phyloP scores from a whole-genome alignment of 768 basidiomycete species.

The Arthromyces matolae region DNA sequence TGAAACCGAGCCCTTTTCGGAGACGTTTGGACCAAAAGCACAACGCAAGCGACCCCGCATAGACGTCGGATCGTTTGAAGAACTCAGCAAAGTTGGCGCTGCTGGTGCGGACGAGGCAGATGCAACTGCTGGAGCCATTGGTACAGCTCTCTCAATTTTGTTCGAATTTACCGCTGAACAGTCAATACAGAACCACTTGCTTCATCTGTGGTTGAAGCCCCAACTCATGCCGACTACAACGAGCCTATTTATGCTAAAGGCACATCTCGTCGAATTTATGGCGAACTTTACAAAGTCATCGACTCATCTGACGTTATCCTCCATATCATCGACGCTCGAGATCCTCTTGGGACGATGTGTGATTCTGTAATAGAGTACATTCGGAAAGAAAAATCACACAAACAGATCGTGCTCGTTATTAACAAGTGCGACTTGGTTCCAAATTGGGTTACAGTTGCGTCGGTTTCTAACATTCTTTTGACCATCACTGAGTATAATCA shows the following conservation, averaged over 20 bases:
- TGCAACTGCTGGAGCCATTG: slow-evolving; percentile 41
- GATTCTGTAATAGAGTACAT: slow-evolving; percentile 91
- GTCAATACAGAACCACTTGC: slow-evolving; percentile 40
- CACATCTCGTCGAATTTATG: slow-evolving; percentile 93
- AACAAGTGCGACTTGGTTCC: slow-evolving; percentile 99
- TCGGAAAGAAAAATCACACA: slow-evolving; percentile 94
- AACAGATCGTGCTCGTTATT: slow-evolving; percentile 93
- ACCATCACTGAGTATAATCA: background rate
- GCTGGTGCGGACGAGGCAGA: slow-evolving; percentile 55
- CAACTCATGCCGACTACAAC: slow-evolving; percentile 73
- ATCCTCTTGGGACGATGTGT: slow-evolving; percentile 93
- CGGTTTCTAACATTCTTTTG: slow-evolving; percentile 5
- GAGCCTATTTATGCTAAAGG: slow-evolving; percentile 96
- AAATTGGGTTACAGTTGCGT: slow-evolving; percentile 94
- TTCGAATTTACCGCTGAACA: background rate
- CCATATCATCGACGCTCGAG: slow-evolving; percentile 92
- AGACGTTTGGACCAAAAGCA: slow-evolving; percentile 95
- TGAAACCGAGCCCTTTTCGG: slow-evolving; percentile 90
- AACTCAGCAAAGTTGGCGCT: slow-evolving; percentile 66
- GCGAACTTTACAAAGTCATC: slow-evolving; percentile 98
- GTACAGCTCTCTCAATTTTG: slow-evolving; percentile 26
- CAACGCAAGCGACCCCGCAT: slow-evolving; percentile 88
- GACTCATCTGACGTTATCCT: slow-evolving; percentile 97
- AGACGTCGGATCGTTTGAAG: slow-evolving; percentile 89
- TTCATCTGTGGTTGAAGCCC: slow-evolving; percentile 46